These are phyloP conservation scores for Atkinsonella hypoxylon DNA, from an alignment of 2,329 filamentous ascomycete species.

Conservation along the genomic window DNA sequence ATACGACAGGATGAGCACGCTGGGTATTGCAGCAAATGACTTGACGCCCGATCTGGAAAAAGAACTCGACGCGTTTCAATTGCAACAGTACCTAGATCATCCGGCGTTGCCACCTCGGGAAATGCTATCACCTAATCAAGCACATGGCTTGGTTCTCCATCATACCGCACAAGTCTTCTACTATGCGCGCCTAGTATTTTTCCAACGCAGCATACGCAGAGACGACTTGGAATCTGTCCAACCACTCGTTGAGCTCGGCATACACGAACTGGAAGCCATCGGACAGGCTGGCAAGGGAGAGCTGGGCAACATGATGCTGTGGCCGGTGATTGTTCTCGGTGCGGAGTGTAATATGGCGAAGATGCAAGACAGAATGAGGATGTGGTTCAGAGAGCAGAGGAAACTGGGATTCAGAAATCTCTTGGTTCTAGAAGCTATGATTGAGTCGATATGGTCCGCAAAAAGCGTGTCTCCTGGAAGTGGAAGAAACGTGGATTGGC, in stretches of 20 bases:
- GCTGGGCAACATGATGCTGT: slow-evolving; percentile 22
- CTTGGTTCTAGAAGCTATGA: slow-evolving; percentile 19
- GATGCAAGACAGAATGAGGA: slow-evolving; percentile 18
- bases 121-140: slow-evolving; percentile 7
- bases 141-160: slow-evolving; percentile 14
- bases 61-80: slow-evolving; percentile 19
- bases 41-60: not conserved
- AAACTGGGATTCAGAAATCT: slow-evolving; percentile 23
- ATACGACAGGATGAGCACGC: slow-evolving; percentile 12
- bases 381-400: slow-evolving; percentile 20
- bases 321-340: slow-evolving; percentile 23
- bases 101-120: slow-evolving; percentile 8
- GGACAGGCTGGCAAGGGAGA: slow-evolving; percentile 16
- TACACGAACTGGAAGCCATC: slow-evolving; percentile 20
- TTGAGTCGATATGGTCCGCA: slow-evolving; percentile 19
- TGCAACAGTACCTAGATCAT: slow-evolving; percentile 18
- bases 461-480: slow-evolving; percentile 4
- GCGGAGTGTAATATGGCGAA: slow-evolving; percentile 19
- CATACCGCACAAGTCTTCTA: slow-evolving; percentile 20
- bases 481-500: slow-evolving; percentile 17
- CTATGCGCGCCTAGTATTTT: slow-evolving; percentile 22
- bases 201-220: slow-evolving; percentile 19
- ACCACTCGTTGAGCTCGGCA: slow-evolving; percentile 18
- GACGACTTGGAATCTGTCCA: slow-evolving; percentile 15
- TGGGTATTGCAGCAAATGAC: slow-evolving; percentile 7